Percentiles rank a stretch among this genome's conserved stretches.
phyloP scores from a whole-genome alignment of 169 alveolate species.

The Eimeria tenella region DNA sequence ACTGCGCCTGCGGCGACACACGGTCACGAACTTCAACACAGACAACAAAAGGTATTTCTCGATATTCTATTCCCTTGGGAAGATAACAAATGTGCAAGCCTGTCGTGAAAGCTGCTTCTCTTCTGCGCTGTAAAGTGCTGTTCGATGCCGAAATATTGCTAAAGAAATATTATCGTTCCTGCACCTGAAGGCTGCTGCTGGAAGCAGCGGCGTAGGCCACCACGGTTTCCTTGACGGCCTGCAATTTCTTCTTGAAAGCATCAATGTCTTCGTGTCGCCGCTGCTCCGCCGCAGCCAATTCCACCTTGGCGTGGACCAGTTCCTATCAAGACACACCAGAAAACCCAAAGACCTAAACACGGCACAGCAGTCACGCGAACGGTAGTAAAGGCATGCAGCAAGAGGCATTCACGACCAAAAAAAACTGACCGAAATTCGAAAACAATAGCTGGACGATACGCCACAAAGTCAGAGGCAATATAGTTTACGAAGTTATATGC shows the following conservation, averaged over 20 bases:
- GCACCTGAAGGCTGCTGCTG: conserved; percentile 70
- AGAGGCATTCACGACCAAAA: neutral
- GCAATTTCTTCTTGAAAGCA: conserved; percentile 67
- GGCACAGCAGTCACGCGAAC: neutral
- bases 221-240: conserved; percentile 70
- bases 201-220: conserved; percentile 75
- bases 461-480: neutral
- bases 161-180: no score
- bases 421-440: no score
- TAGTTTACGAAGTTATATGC: neutral
- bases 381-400: neutral
- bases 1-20: neutral
- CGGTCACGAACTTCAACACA: no score
- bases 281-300: conserved; percentile 77
- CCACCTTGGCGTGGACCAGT: conserved; percentile 72
- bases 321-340: conserved; percentile 7
- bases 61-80: no score
- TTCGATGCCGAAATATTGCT: no score
- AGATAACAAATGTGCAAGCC: no score
- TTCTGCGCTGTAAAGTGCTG: no score
- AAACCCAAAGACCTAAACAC: neutral
- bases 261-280: conserved; percentile 76
- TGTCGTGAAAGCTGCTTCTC: no score
- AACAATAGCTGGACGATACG: no score
- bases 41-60: no score